Conservation (phyloP, 2,329 filamentous ascomycete species). For the Colletotrichum eleusines region DNA sequence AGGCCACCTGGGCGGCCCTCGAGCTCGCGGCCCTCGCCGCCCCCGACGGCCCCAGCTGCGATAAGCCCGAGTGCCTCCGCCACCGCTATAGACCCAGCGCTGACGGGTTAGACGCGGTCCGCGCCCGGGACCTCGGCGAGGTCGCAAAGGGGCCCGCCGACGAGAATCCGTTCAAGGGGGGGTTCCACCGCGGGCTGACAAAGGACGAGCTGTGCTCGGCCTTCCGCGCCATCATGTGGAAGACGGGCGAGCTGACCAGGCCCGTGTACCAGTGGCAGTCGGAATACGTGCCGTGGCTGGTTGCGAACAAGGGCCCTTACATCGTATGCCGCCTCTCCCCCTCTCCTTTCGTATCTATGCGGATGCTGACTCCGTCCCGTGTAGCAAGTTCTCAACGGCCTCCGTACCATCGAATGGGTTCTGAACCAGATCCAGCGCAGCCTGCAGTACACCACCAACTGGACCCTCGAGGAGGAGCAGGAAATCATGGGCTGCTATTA, state of each 20-base stretch:
- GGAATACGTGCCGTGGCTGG: conserved; percentile 40
- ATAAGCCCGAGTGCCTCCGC: no score
- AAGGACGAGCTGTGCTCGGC: conserved; percentile 15
- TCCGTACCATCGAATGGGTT: conserved; percentile 35
- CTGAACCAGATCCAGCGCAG: conserved; percentile 11
- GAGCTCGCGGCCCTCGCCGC: not conserved
- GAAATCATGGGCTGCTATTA: conserved; percentile 29
- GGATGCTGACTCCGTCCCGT: not conserved
- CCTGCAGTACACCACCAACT: conserved; percentile 21
- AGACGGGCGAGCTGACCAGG: conserved; percentile 22
- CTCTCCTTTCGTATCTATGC: not conserved
- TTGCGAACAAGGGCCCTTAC: conserved; percentile 38
- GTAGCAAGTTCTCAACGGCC: conserved; percentile 37
- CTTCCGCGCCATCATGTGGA: conserved; percentile 27
- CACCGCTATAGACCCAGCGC: no score
- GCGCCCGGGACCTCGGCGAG: not conserved
- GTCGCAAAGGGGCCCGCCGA: not conserved
- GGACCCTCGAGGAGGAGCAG: conserved; percentile 30
- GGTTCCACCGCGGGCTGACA: conserved; percentile 28
- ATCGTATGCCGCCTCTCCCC: not conserved
- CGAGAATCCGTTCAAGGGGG: not conserved
- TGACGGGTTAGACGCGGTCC: not conserved
- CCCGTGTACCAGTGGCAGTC: conserved; percentile 27
- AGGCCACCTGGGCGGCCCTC: conserved; percentile 24
- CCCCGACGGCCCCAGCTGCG: not conserved